Conservation (phyloP, 805 yeast species). For the Candida maesae region DNA sequence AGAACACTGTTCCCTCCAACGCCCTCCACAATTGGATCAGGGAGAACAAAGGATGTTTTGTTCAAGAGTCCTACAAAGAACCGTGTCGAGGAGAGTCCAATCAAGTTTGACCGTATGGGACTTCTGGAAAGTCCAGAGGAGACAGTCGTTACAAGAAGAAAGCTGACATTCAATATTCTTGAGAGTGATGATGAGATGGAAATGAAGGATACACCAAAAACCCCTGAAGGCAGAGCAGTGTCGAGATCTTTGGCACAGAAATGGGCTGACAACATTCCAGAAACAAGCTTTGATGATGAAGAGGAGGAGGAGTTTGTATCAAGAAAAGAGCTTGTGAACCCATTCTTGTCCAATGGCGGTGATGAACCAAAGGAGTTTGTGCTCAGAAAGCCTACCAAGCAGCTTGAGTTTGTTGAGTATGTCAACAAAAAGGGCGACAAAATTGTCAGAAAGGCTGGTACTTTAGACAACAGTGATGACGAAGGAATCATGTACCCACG, state of each 20-base stretch:
- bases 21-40: slow-evolving; percentile 28
- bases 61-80: slow-evolving; percentile 13
- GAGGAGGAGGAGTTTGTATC: slow-evolving; percentile 21
- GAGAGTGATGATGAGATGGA: slow-evolving; percentile 16
- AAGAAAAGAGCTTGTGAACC: slow-evolving; percentile 18
- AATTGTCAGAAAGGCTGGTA: slow-evolving; percentile 17
- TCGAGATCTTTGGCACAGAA: slow-evolving; percentile 29
- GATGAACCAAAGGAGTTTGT: slow-evolving; percentile 10
- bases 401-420: slow-evolving; percentile 27
- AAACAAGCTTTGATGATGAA: slow-evolving; percentile 15
- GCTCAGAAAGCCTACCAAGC: slow-evolving; percentile 12
- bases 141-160: slow-evolving; percentile 9
- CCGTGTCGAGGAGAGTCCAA: slow-evolving; percentile 5
- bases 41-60: slow-evolving; percentile 19
- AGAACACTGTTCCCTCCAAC: slow-evolving; percentile 29
- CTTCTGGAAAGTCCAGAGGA: slow-evolving; percentile 8
- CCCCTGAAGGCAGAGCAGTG: slow-evolving; percentile 35
- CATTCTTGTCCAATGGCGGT: slow-evolving; percentile 17
- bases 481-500: background rate
- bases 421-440: slow-evolving; percentile 34
- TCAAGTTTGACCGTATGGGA: background rate
- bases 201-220: slow-evolving; percentile 10
- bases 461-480: slow-evolving; percentile 3
- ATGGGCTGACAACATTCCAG: slow-evolving; percentile 30
- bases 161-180: slow-evolving; percentile 10